These are phyloP conservation scores for Pseudopyricularia cyperi DNA, from an alignment of 2,329 filamentous ascomycete genomes.

Conservation along the genomic window DNA sequence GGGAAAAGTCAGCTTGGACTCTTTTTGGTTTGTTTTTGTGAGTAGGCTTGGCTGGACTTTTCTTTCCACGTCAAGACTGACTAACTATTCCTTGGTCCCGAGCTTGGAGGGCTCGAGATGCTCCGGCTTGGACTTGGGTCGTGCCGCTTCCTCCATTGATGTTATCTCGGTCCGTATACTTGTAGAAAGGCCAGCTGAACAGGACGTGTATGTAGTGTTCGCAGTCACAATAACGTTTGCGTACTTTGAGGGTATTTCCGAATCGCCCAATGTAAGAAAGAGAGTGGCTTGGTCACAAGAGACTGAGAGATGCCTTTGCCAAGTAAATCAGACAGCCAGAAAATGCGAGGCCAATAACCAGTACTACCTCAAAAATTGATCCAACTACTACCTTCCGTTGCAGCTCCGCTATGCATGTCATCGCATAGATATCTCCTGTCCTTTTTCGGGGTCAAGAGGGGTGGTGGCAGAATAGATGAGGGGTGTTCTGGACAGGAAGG, in stretches of 20 bases:
- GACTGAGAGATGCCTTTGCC: neutral
- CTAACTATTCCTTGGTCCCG: conserved; percentile 84
- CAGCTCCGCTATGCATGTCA: too few species aligned
- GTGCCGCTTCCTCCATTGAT: neutral
- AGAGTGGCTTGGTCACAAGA: neutral
- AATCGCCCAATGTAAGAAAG: neutral
- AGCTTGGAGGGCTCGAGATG: conserved; percentile 66
- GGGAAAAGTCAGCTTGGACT: too few species aligned
- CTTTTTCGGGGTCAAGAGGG: neutral
- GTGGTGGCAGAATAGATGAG: neutral
- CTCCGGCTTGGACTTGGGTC: conserved; percentile 27
- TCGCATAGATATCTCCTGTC: too few species aligned
- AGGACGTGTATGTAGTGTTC: neutral
- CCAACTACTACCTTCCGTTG: too few species aligned
- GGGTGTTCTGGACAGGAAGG: neutral
- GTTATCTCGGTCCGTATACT: neutral
- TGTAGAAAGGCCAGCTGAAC: neutral
- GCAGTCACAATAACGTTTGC: neutral
- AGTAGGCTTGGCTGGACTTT: neutral
- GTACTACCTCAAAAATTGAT: too few species aligned
- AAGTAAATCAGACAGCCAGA: too few species aligned
- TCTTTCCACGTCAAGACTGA: conserved; percentile 8
- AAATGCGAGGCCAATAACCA: too few species aligned
- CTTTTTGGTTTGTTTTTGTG: neutral
- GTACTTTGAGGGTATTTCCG: neutral